These are phyloP conservation scores for Podila horticola DNA, from an alignment of 192 early-diverging fungal species.

Conservation along the genomic window DNA sequence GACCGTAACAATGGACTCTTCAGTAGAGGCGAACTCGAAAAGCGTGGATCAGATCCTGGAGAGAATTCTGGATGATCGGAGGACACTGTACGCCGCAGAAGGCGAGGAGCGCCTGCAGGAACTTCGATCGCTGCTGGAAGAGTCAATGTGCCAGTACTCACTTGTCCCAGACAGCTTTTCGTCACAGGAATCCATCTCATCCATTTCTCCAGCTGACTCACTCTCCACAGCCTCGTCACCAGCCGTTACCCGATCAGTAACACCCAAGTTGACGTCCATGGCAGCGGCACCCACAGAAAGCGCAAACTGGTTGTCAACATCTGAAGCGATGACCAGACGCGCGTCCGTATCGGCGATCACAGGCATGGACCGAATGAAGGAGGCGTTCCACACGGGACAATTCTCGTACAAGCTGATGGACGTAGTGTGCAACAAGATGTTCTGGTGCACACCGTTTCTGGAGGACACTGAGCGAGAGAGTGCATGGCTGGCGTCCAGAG, in stretches of 20 bases:
- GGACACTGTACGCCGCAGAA: conserved; percentile 13
- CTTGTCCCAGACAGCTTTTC: conserved; percentile 8
- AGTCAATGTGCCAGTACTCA: conserved; percentile 40
- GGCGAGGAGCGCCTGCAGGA: conserved; percentile 16
- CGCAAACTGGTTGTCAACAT: not conserved
- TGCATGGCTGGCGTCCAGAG: conserved; percentile 52
- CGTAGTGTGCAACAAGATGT: conserved; percentile 41
- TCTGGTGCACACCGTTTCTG: conserved; percentile 60
- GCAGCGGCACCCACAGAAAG: not conserved
- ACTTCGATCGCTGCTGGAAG: conserved; percentile 22
- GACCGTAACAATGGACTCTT: not conserved
- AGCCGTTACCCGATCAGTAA: not conserved
- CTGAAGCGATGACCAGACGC: not conserved
- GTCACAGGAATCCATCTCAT: conserved; percentile 12
- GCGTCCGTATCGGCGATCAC: not conserved
- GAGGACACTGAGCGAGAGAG: conserved; percentile 56
- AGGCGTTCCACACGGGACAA: conserved; percentile 28
- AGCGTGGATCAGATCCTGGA: conserved; percentile 6
- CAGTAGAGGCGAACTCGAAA: not conserved
- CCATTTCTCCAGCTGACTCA: not conserved
- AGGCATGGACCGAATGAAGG: conserved; percentile 19
- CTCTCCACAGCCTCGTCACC: not conserved
- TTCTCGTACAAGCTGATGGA: conserved; percentile 58
- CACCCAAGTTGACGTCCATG: not conserved
- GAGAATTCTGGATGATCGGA: conserved; percentile 31